These are phyloP conservation scores for Capronia epimyces DNA, from an alignment of 2,329 filamentous ascomycete genomes.

Conservation along the genomic window DNA sequence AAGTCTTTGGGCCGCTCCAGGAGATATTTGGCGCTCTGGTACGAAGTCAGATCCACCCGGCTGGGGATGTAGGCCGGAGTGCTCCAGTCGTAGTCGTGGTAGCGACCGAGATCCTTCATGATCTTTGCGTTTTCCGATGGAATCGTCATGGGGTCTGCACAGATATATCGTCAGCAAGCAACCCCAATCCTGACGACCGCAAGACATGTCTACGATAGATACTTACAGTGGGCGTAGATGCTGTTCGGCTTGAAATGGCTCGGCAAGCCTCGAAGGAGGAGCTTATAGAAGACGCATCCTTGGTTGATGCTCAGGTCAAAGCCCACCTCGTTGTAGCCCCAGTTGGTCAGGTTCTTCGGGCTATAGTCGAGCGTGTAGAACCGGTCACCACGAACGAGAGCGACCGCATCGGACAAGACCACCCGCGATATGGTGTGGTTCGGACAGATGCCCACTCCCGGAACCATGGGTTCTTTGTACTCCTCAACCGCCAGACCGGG, in stretches of 20 bases:
- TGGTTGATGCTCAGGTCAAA: slow-evolving; percentile 71
- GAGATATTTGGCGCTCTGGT: slow-evolving; percentile 57
- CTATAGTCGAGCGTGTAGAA: slow-evolving; percentile 64
- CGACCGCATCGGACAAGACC: slow-evolving; percentile 70
- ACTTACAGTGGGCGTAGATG: slow-evolving; percentile 65
- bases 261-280: slow-evolving; percentile 73
- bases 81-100: slow-evolving; percentile 63
- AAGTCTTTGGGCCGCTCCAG: slow-evolving; percentile 58
- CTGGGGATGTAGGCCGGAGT: slow-evolving; percentile 51
- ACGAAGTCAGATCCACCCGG: slow-evolving; percentile 55
- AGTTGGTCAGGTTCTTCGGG: slow-evolving; percentile 70
- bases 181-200: no score
- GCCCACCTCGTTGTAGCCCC: slow-evolving; percentile 71
- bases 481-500: slow-evolving; percentile 72
- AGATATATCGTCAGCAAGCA: not conserved
- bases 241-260: slow-evolving; percentile 72
- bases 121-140: slow-evolving; percentile 69
- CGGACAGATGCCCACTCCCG: slow-evolving; percentile 66
- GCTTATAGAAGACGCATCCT: slow-evolving; percentile 79
- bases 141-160: slow-evolving; percentile 56
- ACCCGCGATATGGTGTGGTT: slow-evolving; percentile 73
- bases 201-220: not conserved
- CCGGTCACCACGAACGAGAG: slow-evolving; percentile 70
- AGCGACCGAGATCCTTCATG: slow-evolving; percentile 61
- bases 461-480: slow-evolving; percentile 66